Base-by-base conservation (phyloP, 805 yeast species). In the Kuraishia piskuri region DNA sequence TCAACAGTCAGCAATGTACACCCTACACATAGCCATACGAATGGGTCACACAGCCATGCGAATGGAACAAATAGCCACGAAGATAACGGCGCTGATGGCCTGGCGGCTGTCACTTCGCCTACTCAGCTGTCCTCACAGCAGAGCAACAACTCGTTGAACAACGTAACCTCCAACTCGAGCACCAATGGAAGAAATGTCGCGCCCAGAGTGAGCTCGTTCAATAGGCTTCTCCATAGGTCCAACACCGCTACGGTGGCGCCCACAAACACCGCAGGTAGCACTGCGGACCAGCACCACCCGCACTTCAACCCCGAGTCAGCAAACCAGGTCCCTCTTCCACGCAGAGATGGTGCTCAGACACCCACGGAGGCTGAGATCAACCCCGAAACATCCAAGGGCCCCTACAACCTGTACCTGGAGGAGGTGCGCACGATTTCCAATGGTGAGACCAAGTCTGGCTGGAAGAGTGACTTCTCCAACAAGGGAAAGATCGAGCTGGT, bases 381-480 rank as follows among this genome's bases (percentile, higher is more conserved):
- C n/a, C 40, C 37, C n/a, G 14, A 14, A 20, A 25, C 25, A 25
- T n/a, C 47, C n/a, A 37, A 31, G 24, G 22, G 19, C 24, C 26
- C 44, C 14, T 22, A 24, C 54, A 4, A 36, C 48, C 56, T 87
- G 14, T 86, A 78, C 59, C 67, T 83, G 12, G 95, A 90, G 65
- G 96, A 91, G 62, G 77, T 79, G 7, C 76, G 91, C 26, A 80
- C 88, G 3, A 72, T 94, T 8, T 79, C 85, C 12, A 78, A 83
- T 53, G 97, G 97, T 10, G 96, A 88, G 56, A 68, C 90, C 63
- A 88, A 87, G 63, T 75, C 79, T 26, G 99, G 99, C 2, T 94
- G 99, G 99, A 94, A 94, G 66, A 82, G 94, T 1, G 99, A 94
- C 68, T 91, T 86, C 64, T 69, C 83, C 5, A 86, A 82, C 46